Evolutionary conservation across 345 rosid genomes (phyloP), one percentile per base, ranked within the genome.

Genomic region (Cardamine chenopodiifolia): DNA sequence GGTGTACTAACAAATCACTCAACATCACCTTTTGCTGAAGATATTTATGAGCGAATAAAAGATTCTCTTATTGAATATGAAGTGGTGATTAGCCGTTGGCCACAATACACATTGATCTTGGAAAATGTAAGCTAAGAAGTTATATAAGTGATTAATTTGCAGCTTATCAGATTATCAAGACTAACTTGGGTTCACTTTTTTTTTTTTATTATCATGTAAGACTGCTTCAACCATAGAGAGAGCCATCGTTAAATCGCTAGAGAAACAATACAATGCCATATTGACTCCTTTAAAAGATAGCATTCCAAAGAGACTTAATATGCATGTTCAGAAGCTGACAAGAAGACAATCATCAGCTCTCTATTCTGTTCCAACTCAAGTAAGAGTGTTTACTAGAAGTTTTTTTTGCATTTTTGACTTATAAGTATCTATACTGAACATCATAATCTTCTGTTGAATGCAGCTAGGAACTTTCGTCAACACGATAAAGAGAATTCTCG

Each of bases 1-100:
- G 97, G 98, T 72, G 90, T 88, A 53, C 71, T 84, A 66, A 86
- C 97, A 77, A 94, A 87, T 73, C 87, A 94, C 80, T 86, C 91
- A 68, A 91, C 97, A 44, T 91, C 97, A 75, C 97, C 97, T 17
- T 95, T 95, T 76, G 96, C 96, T 25, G 97, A 95, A 81, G 96
- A 90, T 76, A 90, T 91, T 90, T 91, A 91, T 66, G 96, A 85
- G 75, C 90, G 90, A 76, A 82, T 91, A 66, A 88, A 77, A 78
- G 88, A 86, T 55, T 85, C 86, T 34, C 92, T 93, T 55, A 47
- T 77, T 50, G 96, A 87, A 66, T 95, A 90, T 73, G 97, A 89
- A 83, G 96, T 90, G 48, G 96, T 90, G 74, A 90, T 91, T 74
- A 91, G 90, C 40, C 80, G 92, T 25, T 95, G 99, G 99, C 99